A percentile compares a stretch with the other conserved stretches of the same genome.
phyloP scores from a whole-genome alignment of 1,284 basidiomycete genomes.

The Meripilus lineatus region DNA sequence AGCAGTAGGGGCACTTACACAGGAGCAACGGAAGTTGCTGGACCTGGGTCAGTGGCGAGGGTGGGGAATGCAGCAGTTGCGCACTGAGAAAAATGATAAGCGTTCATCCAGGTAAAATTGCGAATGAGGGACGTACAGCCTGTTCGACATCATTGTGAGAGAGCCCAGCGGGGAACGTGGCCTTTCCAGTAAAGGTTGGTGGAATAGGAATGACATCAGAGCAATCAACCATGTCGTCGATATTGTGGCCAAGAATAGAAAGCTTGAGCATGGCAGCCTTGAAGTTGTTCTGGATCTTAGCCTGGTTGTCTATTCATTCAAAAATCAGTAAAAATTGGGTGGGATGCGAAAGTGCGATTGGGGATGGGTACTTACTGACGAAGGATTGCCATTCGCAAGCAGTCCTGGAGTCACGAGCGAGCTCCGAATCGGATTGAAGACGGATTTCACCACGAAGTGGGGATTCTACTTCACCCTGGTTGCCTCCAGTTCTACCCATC shows the following conservation, averaged over 20 bases:
- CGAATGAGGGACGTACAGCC: constrained; percentile 19
- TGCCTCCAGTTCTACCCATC: constrained; percentile 12
- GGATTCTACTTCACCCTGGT: constrained; percentile 24
- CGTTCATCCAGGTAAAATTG: background rate
- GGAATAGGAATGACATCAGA: constrained; percentile 27
- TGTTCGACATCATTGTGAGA: constrained; percentile 31
- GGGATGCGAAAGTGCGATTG: background rate
- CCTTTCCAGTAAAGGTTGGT: constrained; percentile 18
- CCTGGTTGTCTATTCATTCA: constrained; percentile 24
- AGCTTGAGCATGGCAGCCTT: constrained; percentile 26
- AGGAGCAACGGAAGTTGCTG: constrained; percentile 18
- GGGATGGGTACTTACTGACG: constrained; percentile 9
- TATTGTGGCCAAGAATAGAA: constrained; percentile 24
- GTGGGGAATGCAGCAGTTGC: constrained; percentile 13
- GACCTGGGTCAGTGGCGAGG: constrained; percentile 14
- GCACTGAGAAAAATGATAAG: constrained; percentile 6
- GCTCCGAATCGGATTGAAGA: constrained; percentile 25
- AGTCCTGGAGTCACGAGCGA: constrained; percentile 23
- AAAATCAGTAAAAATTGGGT: too few species aligned
- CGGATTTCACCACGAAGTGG: constrained; percentile 25
- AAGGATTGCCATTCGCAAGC: constrained; percentile 23
- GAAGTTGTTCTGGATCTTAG: constrained; percentile 23
- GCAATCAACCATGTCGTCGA: constrained; percentile 18
- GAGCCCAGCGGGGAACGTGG: constrained; percentile 30
- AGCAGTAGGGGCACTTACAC: constrained; percentile 12